A percentile compares a stretch with the other conserved stretches of the same genome.
Evolutionary conservation across 2,329 filamentous ascomycete species (phyloP).

Genomic region (Aspergillus quadrilineatus): DNA sequence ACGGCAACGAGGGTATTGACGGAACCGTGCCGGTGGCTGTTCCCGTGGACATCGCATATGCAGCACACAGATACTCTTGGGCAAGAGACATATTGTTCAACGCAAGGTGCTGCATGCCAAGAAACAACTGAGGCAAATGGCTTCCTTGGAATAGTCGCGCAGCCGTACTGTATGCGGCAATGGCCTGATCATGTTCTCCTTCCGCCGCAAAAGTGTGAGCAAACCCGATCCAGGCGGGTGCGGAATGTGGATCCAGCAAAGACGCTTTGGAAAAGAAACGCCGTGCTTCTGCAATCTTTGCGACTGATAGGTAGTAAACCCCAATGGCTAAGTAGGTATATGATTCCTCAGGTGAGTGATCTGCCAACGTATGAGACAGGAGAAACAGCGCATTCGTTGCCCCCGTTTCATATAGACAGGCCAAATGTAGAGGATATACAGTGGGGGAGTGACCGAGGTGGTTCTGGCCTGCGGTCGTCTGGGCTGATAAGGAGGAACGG

Average conservation of each 20-base stretch:
- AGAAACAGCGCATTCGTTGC: constrained; percentile 88
- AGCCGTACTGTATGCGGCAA: constrained; percentile 94
- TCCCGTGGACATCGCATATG: constrained; percentile 62
- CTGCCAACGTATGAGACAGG: constrained; percentile 86
- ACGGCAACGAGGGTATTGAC: constrained; percentile 25
- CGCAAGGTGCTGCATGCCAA: constrained; percentile 97
- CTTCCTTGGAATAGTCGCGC: constrained; percentile 94
- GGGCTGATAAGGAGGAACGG: constrained; percentile 72
- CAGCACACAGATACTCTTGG: constrained; percentile 89
- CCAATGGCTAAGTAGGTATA: constrained; percentile 93
- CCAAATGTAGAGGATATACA: constrained; percentile 86
- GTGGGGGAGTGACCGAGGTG: constrained; percentile 47
- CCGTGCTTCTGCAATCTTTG: constrained; percentile 86
- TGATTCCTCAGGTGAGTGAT: constrained; percentile 85
- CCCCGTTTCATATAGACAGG: constrained; percentile 82
- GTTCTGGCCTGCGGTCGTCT: constrained; percentile 31
- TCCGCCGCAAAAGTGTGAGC: constrained; percentile 97
- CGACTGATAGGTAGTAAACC: constrained; percentile 87
- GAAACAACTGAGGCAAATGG: constrained; percentile 89
- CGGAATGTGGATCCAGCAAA: constrained; percentile 96
- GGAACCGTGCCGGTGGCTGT: constrained; percentile 31
- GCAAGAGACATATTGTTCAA: constrained; percentile 93
- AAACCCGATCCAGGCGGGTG: constrained; percentile 97
- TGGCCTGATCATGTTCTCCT: constrained; percentile 96
- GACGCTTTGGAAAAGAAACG: constrained; percentile 97